These are phyloP conservation scores for Aethionema arabicum DNA, from an alignment of 345 rosid species.

Conservation along the genomic window DNA sequence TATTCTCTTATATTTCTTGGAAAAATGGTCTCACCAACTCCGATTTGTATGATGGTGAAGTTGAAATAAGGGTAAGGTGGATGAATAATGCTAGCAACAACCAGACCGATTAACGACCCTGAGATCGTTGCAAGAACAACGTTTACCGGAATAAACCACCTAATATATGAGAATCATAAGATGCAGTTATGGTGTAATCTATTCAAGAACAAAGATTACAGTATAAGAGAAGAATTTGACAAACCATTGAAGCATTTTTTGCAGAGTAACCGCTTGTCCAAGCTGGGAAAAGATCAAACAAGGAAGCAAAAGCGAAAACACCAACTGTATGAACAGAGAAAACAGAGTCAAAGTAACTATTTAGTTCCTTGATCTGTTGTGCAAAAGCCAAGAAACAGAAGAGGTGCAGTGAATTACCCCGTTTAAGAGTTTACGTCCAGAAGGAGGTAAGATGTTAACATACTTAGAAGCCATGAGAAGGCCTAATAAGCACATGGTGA, in stretches of 20 bases:
- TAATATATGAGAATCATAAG: slow-evolving; percentile 36
- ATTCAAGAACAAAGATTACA: neutral
- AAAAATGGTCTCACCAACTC: slow-evolving; percentile 62
- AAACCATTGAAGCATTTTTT: slow-evolving; percentile 90
- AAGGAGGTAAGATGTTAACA: slow-evolving; percentile 87
- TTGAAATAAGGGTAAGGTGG: slow-evolving; percentile 98
- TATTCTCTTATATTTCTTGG: neutral
- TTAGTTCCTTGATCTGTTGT: no score
- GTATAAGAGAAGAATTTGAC: slow-evolving; percentile 2
- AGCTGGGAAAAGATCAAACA: slow-evolving; percentile 96
- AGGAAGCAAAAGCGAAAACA: slow-evolving; percentile 94
- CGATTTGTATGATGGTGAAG: slow-evolving; percentile 83
- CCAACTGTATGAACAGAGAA: slow-evolving; percentile 54
- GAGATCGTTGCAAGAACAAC: slow-evolving; percentile 67
- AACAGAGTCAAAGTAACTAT: neutral
- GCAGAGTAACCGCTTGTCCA: slow-evolving; percentile 83
- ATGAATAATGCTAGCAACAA: slow-evolving; percentile 57
- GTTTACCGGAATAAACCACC: slow-evolving; percentile 99
- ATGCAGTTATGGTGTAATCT: neutral
- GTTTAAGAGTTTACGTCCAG: slow-evolving; percentile 84
- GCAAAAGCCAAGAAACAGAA: no score
- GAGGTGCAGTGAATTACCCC: slow-evolving; percentile 52
- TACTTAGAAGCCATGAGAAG: slow-evolving; percentile 97
- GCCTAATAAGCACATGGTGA: slow-evolving; percentile 91
- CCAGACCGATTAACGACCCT: slow-evolving; percentile 78